Percentiles rank a stretch among this genome's conserved stretches.
phyloP scores from a whole-genome alignment of 208 protist species.

The Leishmania braziliensis region DNA sequence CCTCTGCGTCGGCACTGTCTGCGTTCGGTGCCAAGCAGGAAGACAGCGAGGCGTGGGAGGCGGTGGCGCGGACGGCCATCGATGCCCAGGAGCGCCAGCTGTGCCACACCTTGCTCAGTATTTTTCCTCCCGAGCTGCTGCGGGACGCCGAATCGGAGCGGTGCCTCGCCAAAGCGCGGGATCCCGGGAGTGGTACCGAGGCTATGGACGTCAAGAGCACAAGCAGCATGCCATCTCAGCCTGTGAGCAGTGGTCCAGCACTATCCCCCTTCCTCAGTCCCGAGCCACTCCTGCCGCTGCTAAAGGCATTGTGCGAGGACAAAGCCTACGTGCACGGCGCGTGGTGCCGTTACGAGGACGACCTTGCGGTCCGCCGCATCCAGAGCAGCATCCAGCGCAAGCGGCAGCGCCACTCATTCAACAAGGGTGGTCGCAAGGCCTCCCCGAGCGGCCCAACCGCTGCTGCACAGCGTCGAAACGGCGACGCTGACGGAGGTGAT shows the following conservation, averaged over 20 bases:
- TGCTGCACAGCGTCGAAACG: background rate
- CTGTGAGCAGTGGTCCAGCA: background rate
- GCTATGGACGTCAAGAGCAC: background rate
- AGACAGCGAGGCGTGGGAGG: constrained; percentile 9
- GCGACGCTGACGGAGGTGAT: background rate
- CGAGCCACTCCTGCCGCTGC: constrained; percentile 32
- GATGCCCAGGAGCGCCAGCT: constrained; percentile 29
- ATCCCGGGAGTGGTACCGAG: background rate
- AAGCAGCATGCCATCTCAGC: background rate
- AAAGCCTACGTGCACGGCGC: constrained; percentile 45
- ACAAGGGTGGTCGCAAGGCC: constrained; percentile 6
- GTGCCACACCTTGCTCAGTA: constrained; percentile 32
- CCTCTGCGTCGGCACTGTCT: background rate
- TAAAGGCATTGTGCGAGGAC: constrained; percentile 52
- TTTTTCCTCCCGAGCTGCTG: constrained; percentile 26
- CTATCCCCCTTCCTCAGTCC: constrained; percentile 3
- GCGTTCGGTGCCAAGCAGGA: background rate
- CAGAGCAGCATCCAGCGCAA: constrained; percentile 35
- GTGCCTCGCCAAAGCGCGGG: background rate
- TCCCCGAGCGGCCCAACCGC: background rate
- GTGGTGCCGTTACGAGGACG: constrained; percentile 54
- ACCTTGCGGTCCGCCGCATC: constrained; percentile 28
- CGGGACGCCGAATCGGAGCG: background rate
- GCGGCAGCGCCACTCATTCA: constrained; percentile 28
- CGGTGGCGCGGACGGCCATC: constrained; percentile 5